Evolutionary conservation across 805 yeast species (phyloP).

Genomic region (Jamesozyma piceae): DNA sequence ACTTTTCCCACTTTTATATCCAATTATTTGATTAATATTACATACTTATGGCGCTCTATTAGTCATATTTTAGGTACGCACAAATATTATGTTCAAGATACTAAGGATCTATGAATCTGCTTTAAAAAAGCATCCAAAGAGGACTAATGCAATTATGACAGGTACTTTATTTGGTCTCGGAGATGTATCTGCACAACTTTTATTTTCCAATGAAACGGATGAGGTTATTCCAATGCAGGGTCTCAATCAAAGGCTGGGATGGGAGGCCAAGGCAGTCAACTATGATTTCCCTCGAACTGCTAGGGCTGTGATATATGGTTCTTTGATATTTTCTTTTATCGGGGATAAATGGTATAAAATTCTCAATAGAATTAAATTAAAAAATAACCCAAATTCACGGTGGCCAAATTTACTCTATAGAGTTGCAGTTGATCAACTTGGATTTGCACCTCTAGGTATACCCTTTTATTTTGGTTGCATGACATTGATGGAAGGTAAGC

Average conservation of each 20-base stretch:
- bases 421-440: constrained; percentile 60
- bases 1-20: too few relatives aligned
- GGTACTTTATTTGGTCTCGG: constrained; percentile 66
- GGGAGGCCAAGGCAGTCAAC: not conserved
- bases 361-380: constrained; percentile 37
- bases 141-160: constrained; percentile 46
- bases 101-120: constrained; percentile 15
- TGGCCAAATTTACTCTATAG: constrained; percentile 35
- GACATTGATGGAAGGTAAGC: constrained; percentile 54
- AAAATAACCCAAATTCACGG: constrained; percentile 20
- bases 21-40: too few relatives aligned
- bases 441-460: constrained; percentile 71
- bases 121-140: constrained; percentile 38
- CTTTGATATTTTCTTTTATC: constrained; percentile 63
- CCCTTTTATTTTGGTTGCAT: constrained; percentile 63
- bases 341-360: constrained; percentile 63
- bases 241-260: not conserved
- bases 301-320: constrained; percentile 64
- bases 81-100: constrained; percentile 1
- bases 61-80: too few relatives aligned
- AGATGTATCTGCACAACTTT: constrained; percentile 59
- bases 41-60: too few relatives aligned
- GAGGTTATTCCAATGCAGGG: not conserved
- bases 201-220: constrained; percentile 30
- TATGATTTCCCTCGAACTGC: constrained; percentile 49